phyloP scores from a whole-genome alignment of 2,329 filamentous ascomycete genomes.

The Fusarium robinianum region DNA sequence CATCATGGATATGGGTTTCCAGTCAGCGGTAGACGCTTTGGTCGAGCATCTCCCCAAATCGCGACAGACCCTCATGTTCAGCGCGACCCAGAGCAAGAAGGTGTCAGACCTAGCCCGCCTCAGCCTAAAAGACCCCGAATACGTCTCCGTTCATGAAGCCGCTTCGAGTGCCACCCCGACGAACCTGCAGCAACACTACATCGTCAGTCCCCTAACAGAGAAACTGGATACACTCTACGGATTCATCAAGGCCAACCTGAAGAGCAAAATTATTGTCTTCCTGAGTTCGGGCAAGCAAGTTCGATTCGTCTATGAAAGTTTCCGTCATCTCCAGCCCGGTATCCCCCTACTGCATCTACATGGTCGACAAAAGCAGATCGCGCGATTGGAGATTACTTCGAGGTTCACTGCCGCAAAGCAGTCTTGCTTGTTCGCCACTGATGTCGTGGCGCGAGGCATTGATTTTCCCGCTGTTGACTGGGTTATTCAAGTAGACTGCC shows the following conservation, averaged over 20 bases:
- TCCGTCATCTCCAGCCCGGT: slow-evolving; percentile 91
- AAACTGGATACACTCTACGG: slow-evolving; percentile 93
- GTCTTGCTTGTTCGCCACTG: slow-evolving; percentile 91
- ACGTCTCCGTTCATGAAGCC: slow-evolving; percentile 89
- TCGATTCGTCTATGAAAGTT: slow-evolving; percentile 90
- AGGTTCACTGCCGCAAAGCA: slow-evolving; percentile 81
- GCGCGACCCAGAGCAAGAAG: slow-evolving; percentile 92
- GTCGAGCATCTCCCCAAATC: slow-evolving; percentile 85
- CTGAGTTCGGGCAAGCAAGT: slow-evolving; percentile 96
- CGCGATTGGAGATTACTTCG: slow-evolving; percentile 83
- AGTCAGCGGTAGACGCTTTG: slow-evolving; percentile 86
- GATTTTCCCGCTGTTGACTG: slow-evolving; percentile 98
- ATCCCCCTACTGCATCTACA: slow-evolving; percentile 91
- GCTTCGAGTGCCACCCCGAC: slow-evolving; percentile 79
- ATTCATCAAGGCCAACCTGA: slow-evolving; percentile 88
- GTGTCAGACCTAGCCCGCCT: slow-evolving; percentile 90
- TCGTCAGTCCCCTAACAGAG: slow-evolving; percentile 80
- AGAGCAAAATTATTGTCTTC: slow-evolving; percentile 94
- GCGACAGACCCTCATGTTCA: slow-evolving; percentile 92
- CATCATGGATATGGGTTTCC: slow-evolving; percentile 98
- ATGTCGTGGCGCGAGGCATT: slow-evolving; percentile 90
- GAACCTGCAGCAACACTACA: slow-evolving; percentile 87
- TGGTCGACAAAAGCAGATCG: slow-evolving; percentile 89
- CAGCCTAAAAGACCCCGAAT: slow-evolving; percentile 88
- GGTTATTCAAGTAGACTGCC: slow-evolving; percentile 98